Conservation (phyloP, 108 stramenopile species). For the Nannochloropsis gaditana region DNA sequence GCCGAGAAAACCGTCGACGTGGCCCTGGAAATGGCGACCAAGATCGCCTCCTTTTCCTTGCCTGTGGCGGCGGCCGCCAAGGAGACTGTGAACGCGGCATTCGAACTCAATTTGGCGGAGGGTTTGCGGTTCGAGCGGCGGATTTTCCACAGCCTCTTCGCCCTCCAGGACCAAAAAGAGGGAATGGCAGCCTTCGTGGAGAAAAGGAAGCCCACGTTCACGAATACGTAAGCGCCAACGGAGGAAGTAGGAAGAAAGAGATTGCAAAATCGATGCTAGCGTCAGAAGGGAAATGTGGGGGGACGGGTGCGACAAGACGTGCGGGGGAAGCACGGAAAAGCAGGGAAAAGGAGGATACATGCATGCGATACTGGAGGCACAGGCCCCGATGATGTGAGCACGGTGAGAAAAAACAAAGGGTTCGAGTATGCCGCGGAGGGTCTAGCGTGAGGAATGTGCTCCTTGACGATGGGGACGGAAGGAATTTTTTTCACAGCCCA, state of each 20-base stretch:
- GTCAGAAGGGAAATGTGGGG: not conserved
- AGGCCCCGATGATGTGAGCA: too few relatives aligned
- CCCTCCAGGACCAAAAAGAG: constrained; percentile 95
- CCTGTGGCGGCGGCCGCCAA: constrained; percentile 76
- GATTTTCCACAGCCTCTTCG: constrained; percentile 92
- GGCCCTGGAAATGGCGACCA: constrained; percentile 76
- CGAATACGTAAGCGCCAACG: constrained; percentile 55
- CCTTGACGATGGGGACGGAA: too few relatives aligned
- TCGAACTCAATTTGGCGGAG: constrained; percentile 80
- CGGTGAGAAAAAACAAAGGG: not conserved
- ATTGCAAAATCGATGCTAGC: not conserved
- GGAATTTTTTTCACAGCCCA: too few relatives aligned
- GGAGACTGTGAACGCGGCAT: constrained; percentile 94
- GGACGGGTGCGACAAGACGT: not conserved
- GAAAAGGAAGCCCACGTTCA: constrained; percentile 74
- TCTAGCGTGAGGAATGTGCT: too few relatives aligned
- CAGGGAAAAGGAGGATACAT: not conserved
- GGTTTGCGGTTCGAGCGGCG: constrained; percentile 90
- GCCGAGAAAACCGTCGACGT: constrained; percentile 69
- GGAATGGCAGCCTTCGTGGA: constrained; percentile 89
- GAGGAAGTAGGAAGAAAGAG: not conserved
- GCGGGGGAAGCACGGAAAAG: not conserved
- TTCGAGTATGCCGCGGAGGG: not conserved
- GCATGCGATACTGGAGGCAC: too few relatives aligned
- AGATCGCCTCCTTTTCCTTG: constrained; percentile 79